Evolutionary conservation across 1,284 basidiomycete genomes (phyloP).

Genomic region (Cutaneotrichosporon sp.): DNA sequence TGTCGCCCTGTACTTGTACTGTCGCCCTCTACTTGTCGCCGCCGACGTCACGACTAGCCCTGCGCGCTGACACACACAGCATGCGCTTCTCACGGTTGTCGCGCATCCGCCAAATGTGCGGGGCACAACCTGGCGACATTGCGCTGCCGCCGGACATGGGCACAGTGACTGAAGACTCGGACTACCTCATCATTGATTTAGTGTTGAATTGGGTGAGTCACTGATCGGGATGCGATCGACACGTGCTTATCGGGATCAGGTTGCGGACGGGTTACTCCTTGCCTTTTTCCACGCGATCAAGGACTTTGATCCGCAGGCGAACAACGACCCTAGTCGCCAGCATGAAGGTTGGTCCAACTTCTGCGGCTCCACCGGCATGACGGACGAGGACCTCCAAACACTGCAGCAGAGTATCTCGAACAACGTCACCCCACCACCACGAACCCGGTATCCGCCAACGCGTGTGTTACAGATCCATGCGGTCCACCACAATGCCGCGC

Average conservation of each 20-base stretch:
- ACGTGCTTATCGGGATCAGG: slow-evolving; percentile 28
- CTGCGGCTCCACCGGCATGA: slow-evolving; percentile 71
- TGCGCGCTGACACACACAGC: slow-evolving; percentile 32
- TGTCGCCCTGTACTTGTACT: neutral
- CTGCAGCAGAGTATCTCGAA: slow-evolving; percentile 36
- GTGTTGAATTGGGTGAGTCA: slow-evolving; percentile 81
- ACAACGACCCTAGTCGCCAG: slow-evolving; percentile 70
- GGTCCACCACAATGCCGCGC: slow-evolving; percentile 17
- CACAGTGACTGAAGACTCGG: slow-evolving; percentile 67
- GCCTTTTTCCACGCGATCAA: slow-evolving; percentile 89
- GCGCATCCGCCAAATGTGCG: slow-evolving; percentile 55
- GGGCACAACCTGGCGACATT: slow-evolving; percentile 50
- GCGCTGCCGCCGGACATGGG: slow-evolving; percentile 59
- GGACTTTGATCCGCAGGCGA: slow-evolving; percentile 60
- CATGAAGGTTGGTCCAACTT: slow-evolving; percentile 89
- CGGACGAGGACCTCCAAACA: slow-evolving; percentile 36
- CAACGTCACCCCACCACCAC: slow-evolving; percentile 29
- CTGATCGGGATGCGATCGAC: neutral
- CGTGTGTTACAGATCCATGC: slow-evolving; percentile 52
- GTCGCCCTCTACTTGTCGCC: neutral
- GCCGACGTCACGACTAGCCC: neutral
- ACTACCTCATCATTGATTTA: slow-evolving; percentile 86
- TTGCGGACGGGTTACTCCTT: slow-evolving; percentile 82
- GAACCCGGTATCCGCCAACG: slow-evolving; percentile 39
- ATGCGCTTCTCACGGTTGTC: slow-evolving; percentile 57